A percentile compares a stretch with the other conserved stretches of the same genome.
Evolutionary conservation across 345 rosid genomes (phyloP).

Genomic region (Iberis pinnata): DNA sequence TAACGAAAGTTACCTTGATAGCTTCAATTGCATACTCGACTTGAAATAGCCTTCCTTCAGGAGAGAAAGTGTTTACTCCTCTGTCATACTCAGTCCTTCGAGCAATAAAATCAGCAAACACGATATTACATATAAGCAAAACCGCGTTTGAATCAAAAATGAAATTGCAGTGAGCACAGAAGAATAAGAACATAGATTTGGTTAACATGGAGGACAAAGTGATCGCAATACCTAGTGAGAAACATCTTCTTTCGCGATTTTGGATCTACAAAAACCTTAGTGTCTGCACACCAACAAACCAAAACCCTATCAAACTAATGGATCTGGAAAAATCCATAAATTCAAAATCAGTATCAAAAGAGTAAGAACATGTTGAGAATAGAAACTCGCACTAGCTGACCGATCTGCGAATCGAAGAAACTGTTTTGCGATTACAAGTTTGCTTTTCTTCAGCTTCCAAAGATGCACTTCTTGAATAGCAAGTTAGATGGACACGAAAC

Average conservation of each 20-base stretch:
- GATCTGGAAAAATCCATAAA: too few species aligned
- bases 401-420: constrained; percentile 22
- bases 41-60: constrained; percentile 92
- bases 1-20: constrained; percentile 54
- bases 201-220: too few species aligned
- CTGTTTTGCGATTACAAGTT: background rate
- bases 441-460: constrained; percentile 1
- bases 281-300: too few species aligned
- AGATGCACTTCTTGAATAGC: constrained; percentile 27
- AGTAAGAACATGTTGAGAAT: background rate
- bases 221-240: constrained; percentile 59
- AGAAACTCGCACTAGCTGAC: constrained; percentile 1
- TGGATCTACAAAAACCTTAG: too few species aligned
- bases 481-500: constrained; percentile 28
- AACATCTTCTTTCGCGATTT: constrained; percentile 39
- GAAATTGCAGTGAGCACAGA: constrained; percentile 14
- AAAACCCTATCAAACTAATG: constrained; percentile 20
- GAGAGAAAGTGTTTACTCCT: constrained; percentile 98
- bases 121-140: background rate
- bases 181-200: too few species aligned
- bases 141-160: constrained; percentile 5
- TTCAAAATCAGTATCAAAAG: background rate
- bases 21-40: constrained; percentile 99
- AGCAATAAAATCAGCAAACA: constrained; percentile 9
- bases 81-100: constrained; percentile 96